Evolutionary conservation across 208 protist genomes (phyloP), one percentile per base, ranked within the genome.

Genomic region (Acanthamoeba rhysodes): DNA sequence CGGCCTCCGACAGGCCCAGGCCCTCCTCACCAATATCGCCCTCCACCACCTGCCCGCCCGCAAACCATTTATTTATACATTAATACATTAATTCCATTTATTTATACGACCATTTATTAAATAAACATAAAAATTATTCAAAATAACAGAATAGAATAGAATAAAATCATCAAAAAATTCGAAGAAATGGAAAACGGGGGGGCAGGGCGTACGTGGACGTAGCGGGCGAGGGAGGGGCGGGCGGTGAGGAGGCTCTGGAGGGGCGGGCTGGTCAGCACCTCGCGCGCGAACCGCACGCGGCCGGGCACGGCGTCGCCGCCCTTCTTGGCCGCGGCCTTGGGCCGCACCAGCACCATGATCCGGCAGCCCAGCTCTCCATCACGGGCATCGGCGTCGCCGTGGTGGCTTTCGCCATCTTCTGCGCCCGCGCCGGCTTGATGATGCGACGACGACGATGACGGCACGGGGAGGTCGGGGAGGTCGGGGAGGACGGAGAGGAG

Each of bases 401-500:
- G 29, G 64, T 59, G 55, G 55, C 14, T 72, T 22, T 72, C 14
- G 29, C 22, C n/a, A n/a, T 57, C 50, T 18, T 57, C 50, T 55
- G 50, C 50, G 27, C 22, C 16, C 2, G 2, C 16, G 50, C 14
- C 50, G 50, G 50, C 50, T 57, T 57, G 50, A 20, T 10, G 9
- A 7, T 57, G 50, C 14, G 50, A 18, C 50, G 50, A 7, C 37
- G 37, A 41, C n/a, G n/a, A n/a, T n/a, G n/a, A n/a, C n/a, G n/a
- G n/a, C n/a, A n/a, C n/a, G n/a, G n/a, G n/a, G 9, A 32, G 5
- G n/a, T 45, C 74, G 8, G 74, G 74, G 12, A 53, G 74, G 37
- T 82, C 74, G 74, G 74, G 74, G 74, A 82, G 74, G 74, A 82
- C 37, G 74, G 74, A 82, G 74, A 82, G 74, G 34, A 82, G 32